phyloP scores from a whole-genome alignment of 441 rosid species.

The Adansonia gregorii region DNA sequence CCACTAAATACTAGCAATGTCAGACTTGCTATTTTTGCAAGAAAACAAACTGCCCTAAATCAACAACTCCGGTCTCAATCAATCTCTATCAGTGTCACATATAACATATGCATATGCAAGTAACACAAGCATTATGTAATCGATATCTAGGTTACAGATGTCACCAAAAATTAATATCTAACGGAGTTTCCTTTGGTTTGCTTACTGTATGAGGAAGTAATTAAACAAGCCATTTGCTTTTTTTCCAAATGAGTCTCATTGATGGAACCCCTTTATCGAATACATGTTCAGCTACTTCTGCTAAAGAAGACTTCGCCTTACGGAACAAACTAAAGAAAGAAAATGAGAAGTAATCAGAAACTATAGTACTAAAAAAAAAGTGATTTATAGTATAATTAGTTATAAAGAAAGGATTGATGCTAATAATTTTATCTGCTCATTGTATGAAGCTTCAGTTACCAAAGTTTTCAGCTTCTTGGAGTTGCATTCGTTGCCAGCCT shows the following conservation, averaged over 20 bases:
- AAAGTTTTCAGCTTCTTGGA: constrained; percentile 41
- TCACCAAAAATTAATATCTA: background rate
- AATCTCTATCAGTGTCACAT: background rate
- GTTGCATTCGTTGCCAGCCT: constrained; percentile 28
- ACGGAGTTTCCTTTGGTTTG: background rate
- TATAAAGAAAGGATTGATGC: background rate
- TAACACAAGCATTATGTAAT: background rate
- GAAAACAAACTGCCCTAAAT: background rate
- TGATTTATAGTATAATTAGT: background rate
- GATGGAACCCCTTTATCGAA: background rate
- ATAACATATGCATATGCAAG: background rate
- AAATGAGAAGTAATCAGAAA: background rate
- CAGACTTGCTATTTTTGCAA: background rate
- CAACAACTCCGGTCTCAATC: background rate
- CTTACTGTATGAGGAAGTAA: background rate
- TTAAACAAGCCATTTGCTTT: background rate
- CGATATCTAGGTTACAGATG: background rate
- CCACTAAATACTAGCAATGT: background rate
- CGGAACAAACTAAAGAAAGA: constrained; percentile 41
- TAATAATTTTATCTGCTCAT: constrained; percentile 39
- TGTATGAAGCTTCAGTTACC: constrained; percentile 7
- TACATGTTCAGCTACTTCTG: constrained; percentile 16
- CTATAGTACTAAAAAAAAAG: background rate
- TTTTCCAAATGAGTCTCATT: background rate
- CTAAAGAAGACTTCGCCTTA: constrained; percentile 19